Conservation (phyloP, 129 eudicot species). For the Lonicera japonica region DNA sequence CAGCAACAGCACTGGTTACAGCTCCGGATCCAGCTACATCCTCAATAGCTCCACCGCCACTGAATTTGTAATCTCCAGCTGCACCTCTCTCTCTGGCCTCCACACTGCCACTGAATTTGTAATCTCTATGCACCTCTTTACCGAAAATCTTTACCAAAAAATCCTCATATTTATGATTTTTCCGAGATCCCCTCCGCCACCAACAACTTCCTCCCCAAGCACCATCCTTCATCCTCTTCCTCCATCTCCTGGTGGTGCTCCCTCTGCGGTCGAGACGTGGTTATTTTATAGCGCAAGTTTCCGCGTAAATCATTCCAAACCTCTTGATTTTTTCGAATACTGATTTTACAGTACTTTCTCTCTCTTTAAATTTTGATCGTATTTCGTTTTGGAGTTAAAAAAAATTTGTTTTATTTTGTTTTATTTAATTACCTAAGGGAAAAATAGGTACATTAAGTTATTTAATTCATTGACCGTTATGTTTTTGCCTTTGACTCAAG, state of each 20-base stretch:
- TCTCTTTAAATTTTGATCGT: too few relatives aligned
- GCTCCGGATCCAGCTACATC: conserved; percentile 21
- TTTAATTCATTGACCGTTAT: too few relatives aligned
- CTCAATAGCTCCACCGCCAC: conserved; percentile 47
- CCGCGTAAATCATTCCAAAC: conserved; percentile 32
- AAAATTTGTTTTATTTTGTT: too few relatives aligned
- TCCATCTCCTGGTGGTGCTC: conserved; percentile 74
- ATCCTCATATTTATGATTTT: conserved; percentile 52
- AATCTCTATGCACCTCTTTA: too few relatives aligned
- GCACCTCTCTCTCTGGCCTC: conserved; percentile 53
- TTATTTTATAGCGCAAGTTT: conserved; percentile 62
- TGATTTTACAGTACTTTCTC: too few relatives aligned
- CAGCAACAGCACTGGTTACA: conserved; percentile 14
- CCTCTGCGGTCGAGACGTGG: conserved; percentile 46
- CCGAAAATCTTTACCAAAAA: conserved; percentile 69
- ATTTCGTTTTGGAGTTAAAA: too few relatives aligned
- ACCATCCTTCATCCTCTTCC: conserved; percentile 51
- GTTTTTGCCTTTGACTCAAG: too few relatives aligned
- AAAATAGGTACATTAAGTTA: too few relatives aligned
- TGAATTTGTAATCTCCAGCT: conserved; percentile 36
- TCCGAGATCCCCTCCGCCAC: conserved; percentile 79
- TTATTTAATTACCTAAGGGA: too few relatives aligned
- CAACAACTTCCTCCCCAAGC: conserved; percentile 61
- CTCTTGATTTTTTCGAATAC: too few relatives aligned
- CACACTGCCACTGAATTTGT: too few relatives aligned